Evolutionary conservation across 2,329 filamentous ascomycete genomes (phyloP), one percentile per base, ranked within the genome.

Genomic region (Pseudocercospora pini-densiflorae): DNA sequence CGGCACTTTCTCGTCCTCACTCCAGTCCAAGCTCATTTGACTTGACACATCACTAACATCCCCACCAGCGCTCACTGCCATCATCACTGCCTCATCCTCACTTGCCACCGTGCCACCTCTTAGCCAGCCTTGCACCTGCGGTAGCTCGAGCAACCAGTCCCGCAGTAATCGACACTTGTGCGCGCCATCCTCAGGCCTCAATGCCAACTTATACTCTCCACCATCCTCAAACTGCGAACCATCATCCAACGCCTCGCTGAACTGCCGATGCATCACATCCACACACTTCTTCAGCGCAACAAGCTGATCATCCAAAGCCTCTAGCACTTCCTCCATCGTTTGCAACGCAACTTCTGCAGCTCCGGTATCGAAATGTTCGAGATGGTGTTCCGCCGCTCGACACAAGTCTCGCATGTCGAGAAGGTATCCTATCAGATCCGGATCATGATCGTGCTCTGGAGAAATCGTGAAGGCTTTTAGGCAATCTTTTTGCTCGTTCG

Each of bases 11-110:
- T 21, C 57, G 21, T 45, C 57, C 12, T 59, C 57, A 59, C 36
- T 47, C 19, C 33, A 59, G 19, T 59, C 19, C 14, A 59, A 27
- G 19, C 57, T 59, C 33, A 59, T 21, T 21, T 59, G 33, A 59
- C 36, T 59, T 47, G 33, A 23, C 5, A 59, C 57, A 24, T 59
- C 57, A 43, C 57, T 59, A 24, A 5, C 12, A 9, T 47, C 57
- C 14, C 57, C 36, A 9, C 57, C 40, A 45, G 61, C 61, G 31
- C 53, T 47, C 23, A 49, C 53, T 27, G 54, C 43, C 54, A 66
- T 40, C 61, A 24, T 54, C n/a, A 66, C 33, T 16, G 64, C 64
- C 27, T 59, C 64, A 51, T 60, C 60, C 33, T 66, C 64, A 60
- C 55, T 63, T 36, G 12, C 12, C 47, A 59, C 61, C 9, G 57